Evolutionary conservation across 176 grass and related monocot species (phyloP).

Genomic region (Carex parvula): DNA sequence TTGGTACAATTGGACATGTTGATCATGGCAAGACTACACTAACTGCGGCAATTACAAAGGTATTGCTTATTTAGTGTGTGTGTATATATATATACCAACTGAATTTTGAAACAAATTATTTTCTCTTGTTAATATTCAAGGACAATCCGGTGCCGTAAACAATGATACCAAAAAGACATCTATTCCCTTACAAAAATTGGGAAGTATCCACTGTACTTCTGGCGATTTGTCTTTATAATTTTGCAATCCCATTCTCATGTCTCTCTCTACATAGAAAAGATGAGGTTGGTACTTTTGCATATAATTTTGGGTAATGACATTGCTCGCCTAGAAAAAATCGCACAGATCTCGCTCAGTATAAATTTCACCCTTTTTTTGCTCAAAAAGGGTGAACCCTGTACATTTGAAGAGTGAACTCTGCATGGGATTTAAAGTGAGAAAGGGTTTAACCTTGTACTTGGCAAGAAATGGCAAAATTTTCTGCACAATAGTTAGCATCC

Average conservation of each 20-base stretch:
- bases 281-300: background rate
- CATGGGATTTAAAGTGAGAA: no score
- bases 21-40: constrained; percentile 96
- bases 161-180: background rate
- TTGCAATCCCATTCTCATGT: background rate
- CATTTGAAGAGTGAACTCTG: no score
- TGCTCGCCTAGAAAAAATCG: no score
- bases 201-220: background rate
- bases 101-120: background rate
- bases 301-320: background rate
- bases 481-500: background rate
- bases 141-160: background rate
- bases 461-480: no score
- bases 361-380: no score
- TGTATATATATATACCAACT: background rate
- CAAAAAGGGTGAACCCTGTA: no score
- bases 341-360: no score
- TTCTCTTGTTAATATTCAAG: background rate
- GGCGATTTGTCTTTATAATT: background rate
- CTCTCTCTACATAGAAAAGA: background rate
- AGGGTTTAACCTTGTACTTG: no score
- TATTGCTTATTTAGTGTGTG: no score
- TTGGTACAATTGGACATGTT: constrained; percentile 93
- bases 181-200: background rate
- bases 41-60: constrained; percentile 95